These are phyloP conservation scores for Dipodascopsis uninucleata DNA, from an alignment of 805 yeast genomes.

Conservation along the genomic window DNA sequence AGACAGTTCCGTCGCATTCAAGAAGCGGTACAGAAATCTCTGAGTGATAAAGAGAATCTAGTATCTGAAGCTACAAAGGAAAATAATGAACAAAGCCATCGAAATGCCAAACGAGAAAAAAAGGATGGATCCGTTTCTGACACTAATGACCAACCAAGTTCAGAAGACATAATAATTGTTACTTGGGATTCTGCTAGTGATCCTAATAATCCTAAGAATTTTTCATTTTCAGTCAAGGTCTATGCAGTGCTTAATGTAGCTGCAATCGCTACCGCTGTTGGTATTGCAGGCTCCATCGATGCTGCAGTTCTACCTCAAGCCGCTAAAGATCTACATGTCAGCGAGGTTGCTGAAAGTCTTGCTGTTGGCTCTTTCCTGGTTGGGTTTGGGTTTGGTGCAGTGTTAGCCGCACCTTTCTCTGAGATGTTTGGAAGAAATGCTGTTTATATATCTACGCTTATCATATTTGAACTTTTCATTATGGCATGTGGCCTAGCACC, in stretches of 20 bases:
- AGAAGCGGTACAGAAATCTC: background rate
- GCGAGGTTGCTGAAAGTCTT: slow-evolving; percentile 19
- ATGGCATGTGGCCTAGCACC: slow-evolving; percentile 42
- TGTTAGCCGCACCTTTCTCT: slow-evolving; percentile 56
- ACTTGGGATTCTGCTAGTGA: slow-evolving; percentile 25
- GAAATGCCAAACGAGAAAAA: background rate
- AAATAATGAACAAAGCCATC: background rate
- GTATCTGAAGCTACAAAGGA: background rate
- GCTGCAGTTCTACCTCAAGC: slow-evolving; percentile 18
- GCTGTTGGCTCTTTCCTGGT: slow-evolving; percentile 46
- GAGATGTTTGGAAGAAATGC: slow-evolving; percentile 67
- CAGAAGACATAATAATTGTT: slow-evolving; percentile 14
- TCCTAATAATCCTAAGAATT: slow-evolving; percentile 19
- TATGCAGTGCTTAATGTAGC: slow-evolving; percentile 18
- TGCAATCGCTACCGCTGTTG: slow-evolving; percentile 19
- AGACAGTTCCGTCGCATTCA: background rate
- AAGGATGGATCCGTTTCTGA: background rate
- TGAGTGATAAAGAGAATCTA: background rate
- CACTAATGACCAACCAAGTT: too few relatives aligned
- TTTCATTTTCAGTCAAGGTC: slow-evolving; percentile 4
- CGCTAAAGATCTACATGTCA: slow-evolving; percentile 15
- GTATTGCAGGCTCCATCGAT: slow-evolving; percentile 21
- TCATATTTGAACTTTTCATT: slow-evolving; percentile 25
- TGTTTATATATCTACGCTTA: slow-evolving; percentile 50
- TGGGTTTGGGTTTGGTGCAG: slow-evolving; percentile 51